These are phyloP conservation scores for Spathaspora arborariae DNA, from an alignment of 805 yeast genomes.

Conservation along the genomic window DNA sequence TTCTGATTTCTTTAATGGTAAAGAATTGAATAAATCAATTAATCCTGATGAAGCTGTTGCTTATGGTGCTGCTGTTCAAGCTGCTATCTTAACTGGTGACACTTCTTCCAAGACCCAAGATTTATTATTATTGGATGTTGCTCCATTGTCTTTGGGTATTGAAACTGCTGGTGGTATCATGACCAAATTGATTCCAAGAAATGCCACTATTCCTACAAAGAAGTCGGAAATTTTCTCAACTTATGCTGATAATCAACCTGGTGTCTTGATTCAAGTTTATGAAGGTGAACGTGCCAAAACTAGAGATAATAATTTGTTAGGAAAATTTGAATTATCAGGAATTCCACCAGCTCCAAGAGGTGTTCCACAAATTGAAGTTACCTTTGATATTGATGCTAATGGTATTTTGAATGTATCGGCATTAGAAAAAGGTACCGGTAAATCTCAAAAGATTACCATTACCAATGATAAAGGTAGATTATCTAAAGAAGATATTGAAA, in stretches of 20 bases:
- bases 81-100: conserved; percentile 95
- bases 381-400: conserved; percentile 83
- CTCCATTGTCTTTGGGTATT: conserved; percentile 91
- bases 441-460: conserved; percentile 84
- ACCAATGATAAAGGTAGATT: conserved; percentile 94
- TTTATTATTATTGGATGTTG: conserved; percentile 77
- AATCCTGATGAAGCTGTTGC: conserved; percentile 99
- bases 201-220: conserved; percentile 93
- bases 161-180: conserved; percentile 97
- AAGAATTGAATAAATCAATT: conserved; percentile 94
- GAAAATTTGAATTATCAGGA: conserved; percentile 81
- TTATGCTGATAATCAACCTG: conserved; percentile 94
- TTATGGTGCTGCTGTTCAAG: conserved; percentile 99
- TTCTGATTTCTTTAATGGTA: conserved; percentile 87
- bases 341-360: conserved; percentile 93
- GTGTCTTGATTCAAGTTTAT: conserved; percentile 87
- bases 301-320: conserved; percentile 86
- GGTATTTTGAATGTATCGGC: conserved; percentile 87
- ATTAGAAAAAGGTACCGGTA: conserved; percentile 91
- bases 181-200: conserved; percentile 93
- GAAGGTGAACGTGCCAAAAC: conserved; percentile 97
- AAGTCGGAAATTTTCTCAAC: conserved; percentile 95
- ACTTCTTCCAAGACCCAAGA: conserved; percentile 43
- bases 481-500: conserved; percentile 89
- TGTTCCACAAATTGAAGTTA: conserved; percentile 85